These are phyloP conservation scores for Penicillium sp. DNA, from an alignment of 2,329 filamentous ascomycete species.

Conservation along the genomic window DNA sequence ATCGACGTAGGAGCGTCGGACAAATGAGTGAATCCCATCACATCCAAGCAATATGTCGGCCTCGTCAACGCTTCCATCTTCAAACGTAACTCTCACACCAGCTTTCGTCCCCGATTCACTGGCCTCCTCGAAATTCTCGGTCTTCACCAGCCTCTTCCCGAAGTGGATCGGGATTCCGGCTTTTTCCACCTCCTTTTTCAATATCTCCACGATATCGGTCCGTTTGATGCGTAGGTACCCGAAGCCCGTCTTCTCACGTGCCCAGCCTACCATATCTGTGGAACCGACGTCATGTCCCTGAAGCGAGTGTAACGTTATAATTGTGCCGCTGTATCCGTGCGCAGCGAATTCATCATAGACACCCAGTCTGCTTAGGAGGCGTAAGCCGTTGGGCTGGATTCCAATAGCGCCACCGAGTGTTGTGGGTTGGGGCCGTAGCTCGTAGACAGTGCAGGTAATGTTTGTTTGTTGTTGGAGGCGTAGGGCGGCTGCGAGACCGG, in stretches of 20 bases:
- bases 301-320: conserved; percentile 26
- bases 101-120: neutral
- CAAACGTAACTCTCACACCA: conserved; percentile 27
- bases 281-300: conserved; percentile 18
- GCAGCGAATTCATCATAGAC: conserved; percentile 23
- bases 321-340: conserved; percentile 15
- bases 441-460: conserved; percentile 27
- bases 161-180: conserved; percentile 28
- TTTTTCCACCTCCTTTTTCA: conserved; percentile 23
- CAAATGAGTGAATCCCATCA: conserved; percentile 43
- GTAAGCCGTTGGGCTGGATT: conserved; percentile 33
- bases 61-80: conserved; percentile 27
- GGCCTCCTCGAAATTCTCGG: conserved; percentile 21
- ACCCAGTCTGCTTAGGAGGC: conserved; percentile 27
- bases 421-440: conserved; percentile 29
- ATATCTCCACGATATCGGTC: conserved; percentile 28
- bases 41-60: conserved; percentile 39
- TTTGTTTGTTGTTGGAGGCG: conserved; percentile 14
- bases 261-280: conserved; percentile 17
- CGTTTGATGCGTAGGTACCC: conserved; percentile 32
- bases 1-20: conserved; percentile 34
- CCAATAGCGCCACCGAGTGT: conserved; percentile 34
- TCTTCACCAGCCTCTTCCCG: conserved; percentile 19
- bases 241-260: conserved; percentile 28
- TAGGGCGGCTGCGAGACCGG: conserved; percentile 16